These are phyloP conservation scores for Malus hybrid DNA, from an alignment of 331 rosid species.

Conservation along the genomic window DNA sequence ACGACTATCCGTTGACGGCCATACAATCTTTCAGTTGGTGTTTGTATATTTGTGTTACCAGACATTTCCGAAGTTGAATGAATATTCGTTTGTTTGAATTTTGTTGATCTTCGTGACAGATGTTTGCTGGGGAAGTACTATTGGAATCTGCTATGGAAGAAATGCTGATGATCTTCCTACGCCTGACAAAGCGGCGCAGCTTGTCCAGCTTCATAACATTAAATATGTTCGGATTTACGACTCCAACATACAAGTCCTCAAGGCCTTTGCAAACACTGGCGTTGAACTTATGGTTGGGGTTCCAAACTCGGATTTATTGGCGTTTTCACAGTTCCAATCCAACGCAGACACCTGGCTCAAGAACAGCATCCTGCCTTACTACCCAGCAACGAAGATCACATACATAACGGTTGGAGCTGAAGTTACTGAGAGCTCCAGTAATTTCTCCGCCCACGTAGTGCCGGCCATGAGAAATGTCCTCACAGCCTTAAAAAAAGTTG, in stretches of 20 bases:
- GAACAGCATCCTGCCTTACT: conserved; percentile 82
- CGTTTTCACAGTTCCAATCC: conserved; percentile 88
- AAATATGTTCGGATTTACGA: conserved; percentile 81
- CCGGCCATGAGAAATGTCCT: conserved; percentile 95
- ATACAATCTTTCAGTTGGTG: not conserved
- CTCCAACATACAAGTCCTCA: conserved; percentile 77
- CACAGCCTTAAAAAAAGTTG: conserved; percentile 69
- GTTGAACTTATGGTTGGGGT: conserved; percentile 90
- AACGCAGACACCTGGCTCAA: conserved; percentile 84
- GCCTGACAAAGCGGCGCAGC: conserved; percentile 84
- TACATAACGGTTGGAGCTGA: conserved; percentile 92
- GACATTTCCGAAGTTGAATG: not conserved
- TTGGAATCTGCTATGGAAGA: conserved; percentile 96
- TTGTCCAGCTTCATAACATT: conserved; percentile 76
- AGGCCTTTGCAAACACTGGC: conserved; percentile 91
- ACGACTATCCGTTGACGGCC: not conserved
- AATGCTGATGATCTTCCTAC: conserved; percentile 96
- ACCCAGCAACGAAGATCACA: conserved; percentile 83
- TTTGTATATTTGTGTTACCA: not conserved
- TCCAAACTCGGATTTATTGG: conserved; percentile 63
- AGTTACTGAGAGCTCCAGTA: conserved; percentile 66
- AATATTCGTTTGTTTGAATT: not conserved
- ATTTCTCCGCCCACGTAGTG: conserved; percentile 60
- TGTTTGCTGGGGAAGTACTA: conserved; percentile 63
- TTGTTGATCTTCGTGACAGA: conserved; percentile 29